Conservation (phyloP, 257 asterid species). For the Lycium ferocissimum region DNA sequence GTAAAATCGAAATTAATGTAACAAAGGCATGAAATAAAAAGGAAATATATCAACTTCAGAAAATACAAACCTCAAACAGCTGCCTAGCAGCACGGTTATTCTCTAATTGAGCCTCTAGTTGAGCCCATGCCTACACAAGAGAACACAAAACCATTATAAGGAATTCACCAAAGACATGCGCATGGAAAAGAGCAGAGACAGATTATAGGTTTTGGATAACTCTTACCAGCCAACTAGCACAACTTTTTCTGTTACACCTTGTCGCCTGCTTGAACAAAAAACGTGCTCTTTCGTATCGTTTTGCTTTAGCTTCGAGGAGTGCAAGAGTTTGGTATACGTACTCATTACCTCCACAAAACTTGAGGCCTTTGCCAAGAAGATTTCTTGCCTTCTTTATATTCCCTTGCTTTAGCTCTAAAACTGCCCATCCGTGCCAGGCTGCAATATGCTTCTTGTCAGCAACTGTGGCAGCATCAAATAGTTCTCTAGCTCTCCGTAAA, state of each 20-base stretch:
- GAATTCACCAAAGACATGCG: neutral
- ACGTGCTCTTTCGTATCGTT: constrained; percentile 78
- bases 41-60: neutral
- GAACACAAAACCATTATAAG: neutral
- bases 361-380: constrained; percentile 92
- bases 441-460: constrained; percentile 93
- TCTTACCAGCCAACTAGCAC: constrained; percentile 99
- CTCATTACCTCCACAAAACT: constrained; percentile 90
- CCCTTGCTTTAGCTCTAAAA: constrained; percentile 85
- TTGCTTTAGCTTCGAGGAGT: constrained; percentile 84
- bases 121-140: constrained; percentile 90
- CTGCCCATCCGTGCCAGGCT: constrained; percentile 99
- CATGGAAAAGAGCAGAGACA: neutral
- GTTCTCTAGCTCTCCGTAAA: constrained; percentile 75
- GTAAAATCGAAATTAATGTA: neutral
- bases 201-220: neutral
- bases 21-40: neutral
- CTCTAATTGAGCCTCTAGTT: constrained; percentile 87
- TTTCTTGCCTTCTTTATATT: constrained; percentile 80
- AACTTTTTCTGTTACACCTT: constrained; percentile 85
- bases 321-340: constrained; percentile 94
- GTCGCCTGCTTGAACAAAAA: constrained; percentile 91
- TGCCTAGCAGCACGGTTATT: constrained; percentile 63
- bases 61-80: constrained; percentile 74
- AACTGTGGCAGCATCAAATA: constrained; percentile 95